phyloP scores from a whole-genome alignment of 495 filamentous ascomycete species.

The Evansstolkia leycettana region DNA sequence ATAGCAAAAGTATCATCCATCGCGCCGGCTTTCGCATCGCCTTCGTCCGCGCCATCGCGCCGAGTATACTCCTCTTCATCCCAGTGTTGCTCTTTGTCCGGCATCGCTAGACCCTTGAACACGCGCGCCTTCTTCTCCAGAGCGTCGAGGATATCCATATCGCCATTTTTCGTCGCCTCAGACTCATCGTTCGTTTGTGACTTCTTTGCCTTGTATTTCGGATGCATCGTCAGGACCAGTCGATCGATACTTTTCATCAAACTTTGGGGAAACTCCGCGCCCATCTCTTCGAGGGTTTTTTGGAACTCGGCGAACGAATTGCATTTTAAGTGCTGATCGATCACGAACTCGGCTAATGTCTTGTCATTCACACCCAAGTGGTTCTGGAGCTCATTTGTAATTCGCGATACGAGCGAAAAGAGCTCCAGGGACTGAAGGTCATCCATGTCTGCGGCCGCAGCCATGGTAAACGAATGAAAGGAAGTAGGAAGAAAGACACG shows the following conservation, averaged over 20 bases:
- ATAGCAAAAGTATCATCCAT: conserved; percentile 93
- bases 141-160: conserved; percentile 33
- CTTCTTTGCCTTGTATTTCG: conserved; percentile 54
- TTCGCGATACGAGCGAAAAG: conserved; percentile 85
- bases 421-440: conserved; percentile 83
- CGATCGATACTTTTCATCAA: conserved; percentile 86
- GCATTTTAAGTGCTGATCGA: conserved; percentile 76
- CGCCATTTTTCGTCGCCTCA: conserved; percentile 9
- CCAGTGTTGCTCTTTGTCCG: conserved; percentile 60
- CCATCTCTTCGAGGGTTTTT: conserved; percentile 56
- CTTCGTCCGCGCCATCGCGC: conserved; percentile 15
- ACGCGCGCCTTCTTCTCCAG: conserved; percentile 56
- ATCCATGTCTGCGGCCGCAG: conserved; percentile 48
- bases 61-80: conserved; percentile 31
- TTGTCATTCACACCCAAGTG: conserved; percentile 89
- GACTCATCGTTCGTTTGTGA: conserved; percentile 8
- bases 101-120: conserved; percentile 82
- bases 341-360: conserved; percentile 89
- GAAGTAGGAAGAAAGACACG: background rate
- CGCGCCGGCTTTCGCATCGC: conserved; percentile 37
- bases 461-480: conserved; percentile 1
- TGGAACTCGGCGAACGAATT: conserved; percentile 55
- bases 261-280: conserved; percentile 79
- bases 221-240: conserved; percentile 79
- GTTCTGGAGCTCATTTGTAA: conserved; percentile 88